These are phyloP conservation scores for Termitomyces sp. DNA, from an alignment of 768 basidiomycete species.

Conservation along the genomic window DNA sequence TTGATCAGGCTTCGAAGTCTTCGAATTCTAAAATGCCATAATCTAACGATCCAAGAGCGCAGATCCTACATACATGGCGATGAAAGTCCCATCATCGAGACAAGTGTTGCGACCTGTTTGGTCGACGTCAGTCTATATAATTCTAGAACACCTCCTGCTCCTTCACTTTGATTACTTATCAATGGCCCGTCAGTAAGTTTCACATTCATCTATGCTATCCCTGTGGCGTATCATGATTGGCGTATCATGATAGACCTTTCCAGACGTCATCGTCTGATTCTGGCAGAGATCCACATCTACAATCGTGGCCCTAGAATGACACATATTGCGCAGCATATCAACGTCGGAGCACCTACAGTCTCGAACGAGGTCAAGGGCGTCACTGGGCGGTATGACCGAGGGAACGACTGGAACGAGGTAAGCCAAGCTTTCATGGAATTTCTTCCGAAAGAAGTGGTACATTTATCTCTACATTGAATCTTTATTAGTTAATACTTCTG, in stretches of 20 bases:
- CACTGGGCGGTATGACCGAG: background rate
- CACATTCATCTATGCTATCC: background rate
- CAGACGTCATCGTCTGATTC: background rate
- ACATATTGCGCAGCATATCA: background rate
- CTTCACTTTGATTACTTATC: background rate
- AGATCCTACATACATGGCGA: background rate
- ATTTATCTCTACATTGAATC: background rate
- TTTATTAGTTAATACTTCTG: no score
- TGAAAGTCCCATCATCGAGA: background rate
- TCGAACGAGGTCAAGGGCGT: background rate
- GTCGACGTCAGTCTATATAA: background rate
- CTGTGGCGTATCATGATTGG: no score
- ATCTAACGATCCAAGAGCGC: background rate
- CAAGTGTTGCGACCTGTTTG: conserved; percentile 1
- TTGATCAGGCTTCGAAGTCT: background rate
- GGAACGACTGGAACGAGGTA: background rate
- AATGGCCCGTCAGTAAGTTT: background rate
- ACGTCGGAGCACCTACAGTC: background rate
- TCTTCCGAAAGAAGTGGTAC: background rate
- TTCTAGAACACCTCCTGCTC: background rate
- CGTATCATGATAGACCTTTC: background rate
- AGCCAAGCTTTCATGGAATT: background rate
- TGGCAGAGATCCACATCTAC: background rate
- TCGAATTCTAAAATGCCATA: no score
- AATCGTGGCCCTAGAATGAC: background rate